Base-by-base conservation (phyloP, 306 rosid genomes). In the Notholithocarpus densiflorus region DNA sequence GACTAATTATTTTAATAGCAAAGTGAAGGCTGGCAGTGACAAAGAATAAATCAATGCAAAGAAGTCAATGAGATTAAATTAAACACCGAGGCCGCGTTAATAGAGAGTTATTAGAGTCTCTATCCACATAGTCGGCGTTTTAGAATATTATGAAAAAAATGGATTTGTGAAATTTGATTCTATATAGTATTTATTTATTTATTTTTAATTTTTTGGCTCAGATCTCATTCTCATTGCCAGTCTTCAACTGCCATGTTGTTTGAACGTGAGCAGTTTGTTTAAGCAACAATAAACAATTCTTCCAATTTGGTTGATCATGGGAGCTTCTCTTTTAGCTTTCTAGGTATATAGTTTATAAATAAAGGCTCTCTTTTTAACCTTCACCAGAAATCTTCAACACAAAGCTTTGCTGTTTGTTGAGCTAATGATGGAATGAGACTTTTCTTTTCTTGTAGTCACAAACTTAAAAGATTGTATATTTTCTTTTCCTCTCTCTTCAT, bases 51-150 rank as follows among this genome's bases (percentile, higher is more conserved):
- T 23, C 72, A 17, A 7, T 6, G 1, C 11, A 12, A 3, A 17
- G 8, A 64, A 56, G 71, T 37, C 19, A 14, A 0, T 65, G 66
- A 73, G 3, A 48, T 48, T 11, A 78, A 65, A 40, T 40, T 40
- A 40, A 77, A 71, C 14, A 26, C 61, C 19, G 21, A 75, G 4
- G 81, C 83, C 83, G 83, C 80, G 85, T 81, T 66, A 54, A 65
- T 66, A 15, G 20, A 29, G 3, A 5, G 5, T 15, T 12, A 62
- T 27, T 29, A 29, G 12, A 11, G 34, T 26, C 51, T 60, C 51
- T 53, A 43, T 51, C 65, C 62, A 21, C 10, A 62, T 31, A 15
- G 76, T 79, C 81, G 65, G 53, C 75, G 64, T 61, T 70, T 1
- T 26, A 61, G 29, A 24, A 7, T 68, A 32, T 12, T 79, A 53